A percentile compares a stretch with the other conserved stretches of the same genome.
Conservation (phyloP, 176 grass and related monocot genomes). For the Cenchrus fungigraminus region DNA sequence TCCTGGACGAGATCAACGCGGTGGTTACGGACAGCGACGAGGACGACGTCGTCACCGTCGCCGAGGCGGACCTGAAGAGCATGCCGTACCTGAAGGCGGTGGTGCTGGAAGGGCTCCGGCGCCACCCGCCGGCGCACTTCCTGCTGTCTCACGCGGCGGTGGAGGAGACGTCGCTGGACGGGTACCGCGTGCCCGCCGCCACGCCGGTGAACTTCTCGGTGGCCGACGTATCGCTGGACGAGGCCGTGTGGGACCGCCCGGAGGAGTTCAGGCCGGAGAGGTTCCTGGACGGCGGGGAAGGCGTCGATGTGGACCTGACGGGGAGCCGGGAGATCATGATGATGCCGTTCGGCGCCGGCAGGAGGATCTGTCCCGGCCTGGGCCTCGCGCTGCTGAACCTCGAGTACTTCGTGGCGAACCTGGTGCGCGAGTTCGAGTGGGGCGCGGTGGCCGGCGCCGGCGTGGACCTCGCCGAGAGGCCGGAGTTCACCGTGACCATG, state of each 20-base stretch:
- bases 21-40: neutral
- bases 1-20: conserved; percentile 23
- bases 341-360: conserved; percentile 50
- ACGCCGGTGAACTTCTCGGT: conserved; percentile 41
- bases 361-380: conserved; percentile 46
- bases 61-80: conserved; percentile 10
- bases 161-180: conserved; percentile 20
- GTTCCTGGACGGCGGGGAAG: conserved; percentile 36
- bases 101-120: conserved; percentile 44
- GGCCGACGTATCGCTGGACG: conserved; percentile 40
- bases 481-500: conserved; percentile 54
- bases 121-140: conserved; percentile 54
- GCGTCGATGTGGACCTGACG: conserved; percentile 39
- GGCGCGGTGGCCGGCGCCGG: neutral
- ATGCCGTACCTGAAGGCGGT: conserved; percentile 49
- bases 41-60: neutral
- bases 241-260: conserved; percentile 5
- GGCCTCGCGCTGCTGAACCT: conserved; percentile 50
- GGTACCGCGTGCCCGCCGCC: conserved; percentile 30
- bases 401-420: conserved; percentile 47
- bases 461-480: conserved; percentile 49
- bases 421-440: conserved; percentile 64
- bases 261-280: conserved; percentile 42
- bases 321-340: conserved; percentile 48
- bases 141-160: conserved; percentile 40